Evolutionary conservation across 164 flowering plant species (phyloP), one percentile per base, ranked within the genome.

Genomic region (Macadamia integrifolia): DNA sequence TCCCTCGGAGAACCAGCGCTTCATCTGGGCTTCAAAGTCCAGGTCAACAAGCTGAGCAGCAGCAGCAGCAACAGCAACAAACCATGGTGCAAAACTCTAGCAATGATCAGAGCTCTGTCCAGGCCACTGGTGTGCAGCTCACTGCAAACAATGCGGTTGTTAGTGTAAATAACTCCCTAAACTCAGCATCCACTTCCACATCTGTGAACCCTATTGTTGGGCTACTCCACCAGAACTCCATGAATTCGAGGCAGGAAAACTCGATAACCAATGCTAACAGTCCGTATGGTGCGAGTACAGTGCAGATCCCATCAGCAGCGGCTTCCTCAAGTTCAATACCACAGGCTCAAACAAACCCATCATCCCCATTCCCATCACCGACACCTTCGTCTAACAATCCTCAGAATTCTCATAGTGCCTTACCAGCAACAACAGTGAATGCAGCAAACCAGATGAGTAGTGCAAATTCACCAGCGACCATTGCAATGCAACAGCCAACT

Each of bases 221-320:
- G 46, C 84, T 90, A 43, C 86, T 91, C 46, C 98, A 91, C 73
- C 98, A 95, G 69, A 95, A 89, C 58, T 87, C 97, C 11, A 88
- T 86, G 87, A 89, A 89, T 75, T 83, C 89, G 9, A 78, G 96
- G 77, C 92, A 84, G 58, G 94, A 86, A 69, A 84, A 67, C 68
- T 68, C 80, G 6, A 49, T 82, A 75, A 81, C 72, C 79, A 85
- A 78, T 78, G 80, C 86, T 60, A 86, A 74, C 71, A 80, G 92
- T 68, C 84, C 92, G 23, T 90, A 85, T 66, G 89, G 87, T 67
- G 87, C 84, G 59, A 79, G 66, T 61, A 71, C 77, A 29, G 81
- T 80, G 76, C 95, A 87, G 73, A 82, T 86, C 72, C 87, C 88
- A 17, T 88, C 97, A 15, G 87, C 96, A 8, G 87, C 96, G 9